Evolutionary conservation across 176 grass and related monocot species (phyloP).

Genomic region (Metroxylon sagu): DNA sequence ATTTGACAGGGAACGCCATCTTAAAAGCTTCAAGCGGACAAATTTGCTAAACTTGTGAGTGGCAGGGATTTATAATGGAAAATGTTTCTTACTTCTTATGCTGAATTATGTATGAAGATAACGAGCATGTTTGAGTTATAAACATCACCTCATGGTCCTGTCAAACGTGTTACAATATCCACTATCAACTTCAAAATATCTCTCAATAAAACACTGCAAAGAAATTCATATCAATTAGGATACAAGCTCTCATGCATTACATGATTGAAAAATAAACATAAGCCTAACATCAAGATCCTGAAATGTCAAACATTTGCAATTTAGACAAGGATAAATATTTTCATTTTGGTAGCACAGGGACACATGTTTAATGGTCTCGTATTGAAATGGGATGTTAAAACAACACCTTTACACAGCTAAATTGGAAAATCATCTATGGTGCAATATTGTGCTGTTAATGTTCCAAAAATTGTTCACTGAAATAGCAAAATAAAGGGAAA

Average conservation of each 20-base stretch:
- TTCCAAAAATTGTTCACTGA: no score
- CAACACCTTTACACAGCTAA: no score
- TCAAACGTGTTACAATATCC: constrained; percentile 14
- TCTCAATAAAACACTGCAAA: constrained; percentile 15
- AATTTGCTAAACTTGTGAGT: constrained; percentile 51
- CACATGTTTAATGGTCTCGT: no score
- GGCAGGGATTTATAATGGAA: background rate
- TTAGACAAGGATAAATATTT: no score
- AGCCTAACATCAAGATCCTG: no score
- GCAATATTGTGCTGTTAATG: no score
- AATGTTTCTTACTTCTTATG: background rate
- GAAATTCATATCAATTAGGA: background rate
- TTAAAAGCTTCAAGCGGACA: constrained; percentile 41
- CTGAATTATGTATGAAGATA: background rate
- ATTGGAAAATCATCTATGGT: no score
- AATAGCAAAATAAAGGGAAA: no score
- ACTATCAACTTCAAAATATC: constrained; percentile 16
- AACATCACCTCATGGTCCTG: constrained; percentile 14
- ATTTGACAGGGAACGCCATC: constrained; percentile 43
- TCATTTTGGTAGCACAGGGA: no score
- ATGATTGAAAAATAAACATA: no score
- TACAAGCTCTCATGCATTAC: background rate
- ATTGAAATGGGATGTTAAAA: no score
- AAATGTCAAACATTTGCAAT: no score
- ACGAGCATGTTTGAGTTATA: background rate